Evolutionary conservation across 208 protist species (phyloP), one percentile per base, ranked within the genome.

Genomic region (Trypanosoma boissoni): DNA sequence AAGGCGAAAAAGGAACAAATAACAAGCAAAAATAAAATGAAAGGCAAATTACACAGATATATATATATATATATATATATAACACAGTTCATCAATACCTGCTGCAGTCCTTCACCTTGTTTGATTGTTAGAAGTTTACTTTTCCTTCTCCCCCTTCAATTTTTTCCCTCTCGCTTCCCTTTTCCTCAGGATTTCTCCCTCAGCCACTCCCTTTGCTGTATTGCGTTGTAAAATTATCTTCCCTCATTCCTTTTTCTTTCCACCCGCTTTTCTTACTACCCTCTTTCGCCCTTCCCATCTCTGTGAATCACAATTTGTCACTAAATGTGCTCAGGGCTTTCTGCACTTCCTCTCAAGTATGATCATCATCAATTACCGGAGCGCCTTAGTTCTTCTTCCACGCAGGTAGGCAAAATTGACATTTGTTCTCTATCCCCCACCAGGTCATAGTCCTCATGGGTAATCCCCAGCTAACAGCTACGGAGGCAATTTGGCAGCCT

Each of bases 391-490:
- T n/a, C n/a, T n/a, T n/a, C n/a, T n/a, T n/a, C n/a, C n/a, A n/a
- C n/a, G n/a, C n/a, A n/a, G n/a, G n/a, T n/a, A n/a, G n/a, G n/a
- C n/a, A n/a, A 2, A 26, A 14, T 63, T 63, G 64, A n/a, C 50
- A 6, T 49, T 58, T 69, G 51, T 31, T 56, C 26, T 63, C 32
- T 58, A 58, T 45, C 32, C n/a, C 55, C 55, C 64, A 69, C 55
- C 64, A 69, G 36, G 61, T 39, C 62, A 69, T 69, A 28, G 55
- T 69, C 64, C 64, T 69, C 55, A 69, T 57, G 57, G 64, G 64
- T 36, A 62, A 43, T 26, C 46, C 54, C 31, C 18, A 50, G 6
- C 14, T 16, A 1, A 8, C 20, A 0, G 37, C 24, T 21, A 62
- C 28, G 2, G 45, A 16, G 0, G 55, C 2, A 0, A 46, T 12